Percentiles rank a stretch among this genome's conserved stretches.
These are phyloP conservation scores for Aphanomyces astaci DNA, from an alignment of 352 stramenopile species.

Conservation along the genomic window DNA sequence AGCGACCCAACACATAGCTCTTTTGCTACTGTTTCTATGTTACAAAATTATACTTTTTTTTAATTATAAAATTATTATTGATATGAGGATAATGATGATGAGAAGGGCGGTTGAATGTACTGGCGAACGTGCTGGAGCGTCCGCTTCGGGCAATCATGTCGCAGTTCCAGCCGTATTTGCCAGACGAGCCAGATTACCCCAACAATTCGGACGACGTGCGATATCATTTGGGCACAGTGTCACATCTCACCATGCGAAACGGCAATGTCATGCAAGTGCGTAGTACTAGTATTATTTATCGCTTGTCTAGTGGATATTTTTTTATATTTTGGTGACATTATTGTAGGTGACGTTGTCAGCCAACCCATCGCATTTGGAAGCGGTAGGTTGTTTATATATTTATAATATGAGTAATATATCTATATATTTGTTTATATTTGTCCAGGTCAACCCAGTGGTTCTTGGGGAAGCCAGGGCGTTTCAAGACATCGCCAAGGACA, in stretches of 20 bases:
- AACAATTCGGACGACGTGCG: slow-evolving; percentile 86
- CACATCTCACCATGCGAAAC: slow-evolving; percentile 54
- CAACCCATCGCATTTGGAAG: slow-evolving; percentile 99
- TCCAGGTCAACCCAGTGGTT: slow-evolving; percentile 94
- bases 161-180: slow-evolving; percentile 79
- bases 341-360: slow-evolving; percentile 81
- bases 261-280: slow-evolving; percentile 43
- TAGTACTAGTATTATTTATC: too few relatives aligned
- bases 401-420: background rate
- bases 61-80: too few relatives aligned
- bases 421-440: too few relatives aligned
- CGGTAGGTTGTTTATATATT: slow-evolving; percentile 31
- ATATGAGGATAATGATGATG: background rate
- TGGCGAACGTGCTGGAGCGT: slow-evolving; percentile 98
- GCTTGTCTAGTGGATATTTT: too few relatives aligned
- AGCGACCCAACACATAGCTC: too few relatives aligned
- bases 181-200: slow-evolving; percentile 73
- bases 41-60: too few relatives aligned
- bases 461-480: slow-evolving; percentile 93
- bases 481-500: slow-evolving; percentile 78
- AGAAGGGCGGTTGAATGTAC: slow-evolving; percentile 90
- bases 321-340: background rate
- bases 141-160: slow-evolving; percentile 92
- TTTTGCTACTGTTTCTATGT: too few relatives aligned
- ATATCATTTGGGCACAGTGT: slow-evolving; percentile 82